A percentile compares a stretch with the other conserved stretches of the same genome.
These are phyloP conservation scores for Penicillium ochrochloron DNA, from an alignment of 495 filamentous ascomycete genomes.

Conservation along the genomic window DNA sequence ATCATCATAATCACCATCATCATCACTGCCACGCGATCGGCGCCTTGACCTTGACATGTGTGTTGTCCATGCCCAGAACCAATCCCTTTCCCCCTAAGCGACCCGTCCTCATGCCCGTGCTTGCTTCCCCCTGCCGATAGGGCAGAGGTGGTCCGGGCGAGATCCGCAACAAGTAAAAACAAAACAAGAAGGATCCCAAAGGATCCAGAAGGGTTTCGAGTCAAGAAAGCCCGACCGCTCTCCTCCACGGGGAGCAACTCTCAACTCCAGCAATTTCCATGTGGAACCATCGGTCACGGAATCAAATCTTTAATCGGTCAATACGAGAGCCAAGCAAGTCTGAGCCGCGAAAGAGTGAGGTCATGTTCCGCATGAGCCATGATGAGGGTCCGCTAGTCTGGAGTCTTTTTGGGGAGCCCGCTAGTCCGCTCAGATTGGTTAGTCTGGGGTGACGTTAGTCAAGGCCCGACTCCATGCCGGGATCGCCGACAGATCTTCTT, in stretches of 20 bases:
- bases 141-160: constrained; percentile 9
- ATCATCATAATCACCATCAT: background rate
- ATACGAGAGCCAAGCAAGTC: constrained; percentile 7
- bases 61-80: background rate
- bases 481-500: constrained; percentile 29
- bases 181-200: background rate
- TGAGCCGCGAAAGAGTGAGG: constrained; percentile 1
- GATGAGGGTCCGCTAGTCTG: background rate
- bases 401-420: background rate
- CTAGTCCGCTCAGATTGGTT: background rate
- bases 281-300: constrained; percentile 8
- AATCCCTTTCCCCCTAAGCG: background rate
- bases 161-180: background rate
- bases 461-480: constrained; percentile 18
- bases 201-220: background rate
- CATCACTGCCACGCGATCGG: constrained; percentile 7
- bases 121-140: constrained; percentile 7
- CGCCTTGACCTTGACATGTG: background rate
- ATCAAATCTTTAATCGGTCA: background rate
- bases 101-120: constrained; percentile 1
- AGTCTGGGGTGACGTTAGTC: background rate
- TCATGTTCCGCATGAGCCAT: constrained; percentile 3
- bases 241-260: background rate
- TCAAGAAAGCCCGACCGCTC: background rate
- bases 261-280: background rate